Conservation (phyloP, 176 grass and related monocot species). For the Themeda triandra region DNA sequence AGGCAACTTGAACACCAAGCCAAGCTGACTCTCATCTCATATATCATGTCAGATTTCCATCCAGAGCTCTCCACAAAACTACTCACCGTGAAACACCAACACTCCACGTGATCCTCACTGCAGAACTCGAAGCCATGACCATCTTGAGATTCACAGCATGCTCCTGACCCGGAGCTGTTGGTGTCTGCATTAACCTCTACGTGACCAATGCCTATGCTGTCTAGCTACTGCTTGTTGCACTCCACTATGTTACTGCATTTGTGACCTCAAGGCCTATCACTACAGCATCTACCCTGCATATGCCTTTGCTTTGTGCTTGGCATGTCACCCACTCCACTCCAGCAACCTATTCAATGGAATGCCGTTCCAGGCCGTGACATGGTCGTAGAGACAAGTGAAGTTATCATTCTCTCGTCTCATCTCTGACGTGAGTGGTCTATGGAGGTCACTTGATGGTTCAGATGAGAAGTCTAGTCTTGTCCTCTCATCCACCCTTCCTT, state of each 20-base stretch:
- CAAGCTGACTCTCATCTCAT: neutral
- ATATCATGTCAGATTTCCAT: neutral
- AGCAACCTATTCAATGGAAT: neutral
- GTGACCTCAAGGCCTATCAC: neutral
- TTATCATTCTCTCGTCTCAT: neutral
- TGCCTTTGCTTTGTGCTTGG: neutral
- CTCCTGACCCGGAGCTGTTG: neutral
- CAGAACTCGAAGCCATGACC: neutral
- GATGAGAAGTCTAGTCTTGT: neutral
- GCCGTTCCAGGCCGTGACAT: neutral
- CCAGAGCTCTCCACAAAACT: neutral
- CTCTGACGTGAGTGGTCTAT: neutral
- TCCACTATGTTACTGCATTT: neutral
- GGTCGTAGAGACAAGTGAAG: neutral
- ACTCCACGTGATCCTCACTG: neutral
- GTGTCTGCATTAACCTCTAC: neutral
- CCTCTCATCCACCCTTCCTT: neutral
- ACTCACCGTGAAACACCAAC: neutral
- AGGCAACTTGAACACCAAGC: neutral
- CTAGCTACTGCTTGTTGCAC: neutral
- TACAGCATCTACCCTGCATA: neutral
- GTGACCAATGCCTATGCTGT: neutral
- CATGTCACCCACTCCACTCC: neutral
- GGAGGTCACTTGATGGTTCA: neutral
- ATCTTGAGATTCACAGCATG: neutral